These are phyloP conservation scores for Coriaria nepalensis DNA, from an alignment of 306 rosid genomes.

Conservation along the genomic window DNA sequence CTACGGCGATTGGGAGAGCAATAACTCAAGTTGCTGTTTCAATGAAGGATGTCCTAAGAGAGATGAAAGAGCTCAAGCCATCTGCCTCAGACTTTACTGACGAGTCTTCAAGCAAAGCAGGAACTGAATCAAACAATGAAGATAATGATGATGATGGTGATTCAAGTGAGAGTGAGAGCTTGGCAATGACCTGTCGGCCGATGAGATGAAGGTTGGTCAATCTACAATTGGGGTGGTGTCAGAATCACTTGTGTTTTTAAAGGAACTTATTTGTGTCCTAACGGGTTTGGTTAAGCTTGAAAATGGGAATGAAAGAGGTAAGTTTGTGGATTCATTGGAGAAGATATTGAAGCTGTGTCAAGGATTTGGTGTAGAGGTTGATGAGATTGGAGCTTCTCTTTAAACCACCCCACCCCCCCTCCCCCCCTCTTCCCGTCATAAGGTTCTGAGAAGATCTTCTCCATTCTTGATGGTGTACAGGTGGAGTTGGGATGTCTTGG, in stretches of 20 bases:
- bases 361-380: conserved; percentile 54
- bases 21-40: conserved; percentile 76
- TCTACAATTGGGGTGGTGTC: conserved; percentile 44
- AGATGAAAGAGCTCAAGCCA: conserved; percentile 84
- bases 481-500: conserved; percentile 27
- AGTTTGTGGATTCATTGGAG: conserved; percentile 55
- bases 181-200: conserved; percentile 79
- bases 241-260: conserved; percentile 36
- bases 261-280: conserved; percentile 70
- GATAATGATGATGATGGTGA: conserved; percentile 25
- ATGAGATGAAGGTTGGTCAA: conserved; percentile 73
- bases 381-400: conserved; percentile 83
- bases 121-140: conserved; percentile 7
- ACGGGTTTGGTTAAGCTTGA: conserved; percentile 59
- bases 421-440: conserved; percentile 63
- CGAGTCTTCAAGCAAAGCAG: conserved; percentile 19
- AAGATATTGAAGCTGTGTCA: conserved; percentile 54
- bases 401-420: no score
- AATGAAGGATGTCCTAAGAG: conserved; percentile 83
- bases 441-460: conserved; percentile 37
- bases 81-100: conserved; percentile 22
- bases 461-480: conserved; percentile 38
- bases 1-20: conserved; percentile 72
- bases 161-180: conserved; percentile 44
- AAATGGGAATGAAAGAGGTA: conserved; percentile 30